Evolutionary conservation across 805 yeast species (phyloP).

Genomic region (Candida broadrunensis): DNA sequence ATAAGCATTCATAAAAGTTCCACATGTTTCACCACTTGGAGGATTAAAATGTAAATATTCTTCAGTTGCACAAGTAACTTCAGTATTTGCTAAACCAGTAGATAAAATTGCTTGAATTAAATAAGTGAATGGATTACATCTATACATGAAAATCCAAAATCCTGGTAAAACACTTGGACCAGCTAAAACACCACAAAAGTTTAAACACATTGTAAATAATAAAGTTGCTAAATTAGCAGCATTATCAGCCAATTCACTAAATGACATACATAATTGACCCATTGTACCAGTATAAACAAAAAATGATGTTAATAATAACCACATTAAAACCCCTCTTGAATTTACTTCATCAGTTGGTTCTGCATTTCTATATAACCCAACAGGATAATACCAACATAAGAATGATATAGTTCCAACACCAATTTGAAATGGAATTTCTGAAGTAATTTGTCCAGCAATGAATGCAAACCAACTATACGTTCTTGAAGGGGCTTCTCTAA

Average conservation of each 20-base stretch:
- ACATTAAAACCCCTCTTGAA: slow-evolving; percentile 36
- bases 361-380: slow-evolving; percentile 48
- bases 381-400: slow-evolving; percentile 64
- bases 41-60: slow-evolving; percentile 19
- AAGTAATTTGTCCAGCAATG: slow-evolving; percentile 36
- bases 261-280: slow-evolving; percentile 28
- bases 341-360: slow-evolving; percentile 36
- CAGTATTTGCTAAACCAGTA: slow-evolving; percentile 23
- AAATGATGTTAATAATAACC: slow-evolving; percentile 26
- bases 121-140: slow-evolving; percentile 69
- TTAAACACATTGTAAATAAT: slow-evolving; percentile 31
- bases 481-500: slow-evolving; percentile 43
- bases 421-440: slow-evolving; percentile 49
- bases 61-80: slow-evolving; percentile 33
- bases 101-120: slow-evolving; percentile 52
- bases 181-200: slow-evolving; percentile 36
- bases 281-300: slow-evolving; percentile 23
- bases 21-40: slow-evolving; percentile 20
- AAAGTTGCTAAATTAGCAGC: slow-evolving; percentile 30
- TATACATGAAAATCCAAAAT: slow-evolving; percentile 72
- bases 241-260: slow-evolving; percentile 29
- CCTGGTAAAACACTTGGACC: slow-evolving; percentile 26
- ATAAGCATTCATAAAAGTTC: slow-evolving; percentile 22
- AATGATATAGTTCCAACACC: slow-evolving; percentile 39
- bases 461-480: slow-evolving; percentile 44